A percentile compares a stretch with the other conserved stretches of the same genome.
These are phyloP conservation scores for Pleurotus salmoneostramineus DNA, from an alignment of 768 basidiomycete species.

Conservation along the genomic window DNA sequence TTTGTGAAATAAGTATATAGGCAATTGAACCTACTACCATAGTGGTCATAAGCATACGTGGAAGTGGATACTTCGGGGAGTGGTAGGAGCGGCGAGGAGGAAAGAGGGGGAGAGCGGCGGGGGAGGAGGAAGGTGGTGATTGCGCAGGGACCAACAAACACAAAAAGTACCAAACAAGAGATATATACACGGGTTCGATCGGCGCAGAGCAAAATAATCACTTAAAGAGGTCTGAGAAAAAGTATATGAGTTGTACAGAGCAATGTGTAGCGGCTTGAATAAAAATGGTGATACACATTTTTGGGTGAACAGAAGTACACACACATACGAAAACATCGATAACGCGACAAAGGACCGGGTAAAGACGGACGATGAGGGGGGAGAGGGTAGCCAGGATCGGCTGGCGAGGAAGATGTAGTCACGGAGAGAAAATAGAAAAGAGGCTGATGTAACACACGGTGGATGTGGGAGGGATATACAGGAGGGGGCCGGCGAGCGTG, in stretches of 20 bases:
- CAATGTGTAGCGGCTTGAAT: conserved; percentile 1
- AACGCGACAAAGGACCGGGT: background rate
- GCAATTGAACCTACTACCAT: background rate
- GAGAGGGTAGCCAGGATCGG: background rate
- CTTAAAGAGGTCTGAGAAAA: background rate
- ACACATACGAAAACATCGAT: conserved; percentile 7
- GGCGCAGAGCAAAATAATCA: background rate
- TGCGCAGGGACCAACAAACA: background rate
- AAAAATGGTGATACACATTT: conserved; percentile 8
- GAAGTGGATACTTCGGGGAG: background rate
- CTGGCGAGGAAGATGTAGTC: background rate
- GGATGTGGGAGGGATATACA: background rate
- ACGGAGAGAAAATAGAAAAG: background rate
- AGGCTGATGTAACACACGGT: too few relatives aligned
- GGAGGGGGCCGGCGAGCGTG: background rate
- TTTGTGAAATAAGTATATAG: background rate
- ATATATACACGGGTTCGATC: background rate
- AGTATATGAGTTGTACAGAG: conserved; percentile 5
- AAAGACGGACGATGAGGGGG: background rate
- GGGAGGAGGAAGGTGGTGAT: background rate
- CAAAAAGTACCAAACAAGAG: background rate
- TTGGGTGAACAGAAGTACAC: conserved; percentile 3
- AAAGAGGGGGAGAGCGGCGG: background rate
- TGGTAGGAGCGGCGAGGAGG: background rate
- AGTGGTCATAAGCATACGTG: background rate